These are phyloP conservation scores for Penicillium sp. DNA, from an alignment of 2,329 filamentous ascomycete genomes.

Conservation along the genomic window DNA sequence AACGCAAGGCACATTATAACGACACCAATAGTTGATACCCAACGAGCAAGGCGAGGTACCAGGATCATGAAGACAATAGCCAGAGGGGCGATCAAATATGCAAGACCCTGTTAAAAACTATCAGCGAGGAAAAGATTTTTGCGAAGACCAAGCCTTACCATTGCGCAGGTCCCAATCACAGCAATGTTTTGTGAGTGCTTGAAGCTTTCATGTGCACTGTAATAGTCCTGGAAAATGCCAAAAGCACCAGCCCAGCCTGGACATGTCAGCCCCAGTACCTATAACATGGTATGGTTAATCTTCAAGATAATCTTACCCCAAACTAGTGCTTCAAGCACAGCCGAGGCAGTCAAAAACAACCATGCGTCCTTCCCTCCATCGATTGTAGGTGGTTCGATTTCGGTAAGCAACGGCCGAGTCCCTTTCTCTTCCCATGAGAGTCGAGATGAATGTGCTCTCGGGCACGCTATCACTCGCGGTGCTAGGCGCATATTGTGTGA, in stretches of 20 bases:
- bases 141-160: constrained; percentile 41
- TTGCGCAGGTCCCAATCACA: constrained; percentile 65
- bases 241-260: constrained; percentile 69
- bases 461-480: constrained; percentile 5
- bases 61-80: constrained; percentile 33
- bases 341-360: constrained; percentile 24
- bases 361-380: constrained; percentile 26
- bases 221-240: constrained; percentile 72
- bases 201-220: constrained; percentile 62
- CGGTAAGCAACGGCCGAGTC: background rate
- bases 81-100: constrained; percentile 29
- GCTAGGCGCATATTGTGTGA: constrained; percentile 15
- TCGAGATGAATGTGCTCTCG: background rate
- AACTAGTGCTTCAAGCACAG: constrained; percentile 26
- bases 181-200: constrained; percentile 52
- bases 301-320: constrained; percentile 17
- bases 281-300: background rate
- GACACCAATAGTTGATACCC: constrained; percentile 37
- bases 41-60: constrained; percentile 33
- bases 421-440: constrained; percentile 10
- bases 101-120: constrained; percentile 27
- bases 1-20: constrained; percentile 39
- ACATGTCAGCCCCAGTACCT: background rate
- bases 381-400: constrained; percentile 14
- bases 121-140: background rate